These are phyloP conservation scores for Warburgia ugandensis DNA, from an alignment of 164 flowering plant genomes.

Conservation along the genomic window DNA sequence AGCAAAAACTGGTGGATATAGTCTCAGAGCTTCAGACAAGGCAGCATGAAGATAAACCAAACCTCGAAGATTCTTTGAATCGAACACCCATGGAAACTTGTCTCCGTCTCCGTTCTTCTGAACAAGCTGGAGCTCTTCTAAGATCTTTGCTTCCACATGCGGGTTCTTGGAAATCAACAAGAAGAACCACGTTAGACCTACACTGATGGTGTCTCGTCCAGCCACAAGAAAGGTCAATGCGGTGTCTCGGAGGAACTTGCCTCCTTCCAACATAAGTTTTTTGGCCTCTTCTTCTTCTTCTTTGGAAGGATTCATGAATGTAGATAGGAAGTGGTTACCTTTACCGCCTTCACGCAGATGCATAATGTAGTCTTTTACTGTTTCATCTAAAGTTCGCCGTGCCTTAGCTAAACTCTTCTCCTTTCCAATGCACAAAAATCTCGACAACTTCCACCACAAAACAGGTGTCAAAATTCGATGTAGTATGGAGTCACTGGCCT, in stretches of 20 bases:
- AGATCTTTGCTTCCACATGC: conserved; percentile 20
- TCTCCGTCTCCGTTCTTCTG: conserved; percentile 13
- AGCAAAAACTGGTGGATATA: conserved; percentile 38
- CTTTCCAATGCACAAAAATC: conserved; percentile 8
- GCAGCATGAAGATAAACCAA: conserved; percentile 34
- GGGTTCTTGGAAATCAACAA: conserved; percentile 34
- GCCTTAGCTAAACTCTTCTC: conserved; percentile 11
- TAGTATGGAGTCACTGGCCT: conserved; percentile 12
- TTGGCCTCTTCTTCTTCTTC: neutral
- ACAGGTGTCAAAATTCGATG: conserved; percentile 8
- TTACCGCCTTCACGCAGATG: neutral
- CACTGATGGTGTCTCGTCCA: conserved; percentile 32
- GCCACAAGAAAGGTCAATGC: conserved; percentile 28
- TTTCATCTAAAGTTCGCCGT: neutral
- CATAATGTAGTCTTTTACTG: neutral
- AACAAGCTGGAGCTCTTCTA: conserved; percentile 18
- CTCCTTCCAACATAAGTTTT: neutral
- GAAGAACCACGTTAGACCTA: conserved; percentile 43
- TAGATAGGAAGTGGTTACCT: conserved; percentile 2
- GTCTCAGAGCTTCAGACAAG: conserved; percentile 32
- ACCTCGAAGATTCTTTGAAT: conserved; percentile 2
- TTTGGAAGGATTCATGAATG: neutral
- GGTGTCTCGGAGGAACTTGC: conserved; percentile 27
- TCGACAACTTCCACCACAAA: conserved; percentile 12
- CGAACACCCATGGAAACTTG: conserved; percentile 16